Base-by-base conservation (phyloP, 1,284 basidiomycete species). In the Microstroma glucosiphilum region DNA sequence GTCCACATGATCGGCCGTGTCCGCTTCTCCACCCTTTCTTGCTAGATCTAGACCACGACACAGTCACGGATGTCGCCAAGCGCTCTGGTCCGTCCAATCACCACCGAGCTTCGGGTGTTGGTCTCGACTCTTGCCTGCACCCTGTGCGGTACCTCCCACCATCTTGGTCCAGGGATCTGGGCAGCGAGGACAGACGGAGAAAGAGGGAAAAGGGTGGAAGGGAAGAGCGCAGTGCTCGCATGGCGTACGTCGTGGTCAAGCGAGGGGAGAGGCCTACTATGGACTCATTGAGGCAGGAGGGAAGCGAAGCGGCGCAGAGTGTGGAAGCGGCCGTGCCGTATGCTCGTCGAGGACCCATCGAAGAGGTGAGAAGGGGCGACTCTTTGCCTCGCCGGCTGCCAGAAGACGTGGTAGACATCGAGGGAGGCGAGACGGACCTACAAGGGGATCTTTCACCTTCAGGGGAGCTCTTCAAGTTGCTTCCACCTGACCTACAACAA, bases 191-290 rank as follows among this genome's bases (percentile, higher is more conserved):
- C 30, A 25, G 56, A 15, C n/a, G 56, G 6, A 60, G 48, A 25
- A 49, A 62, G 57, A 60, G 43, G n/a, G 49, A 49, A 43, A 23
- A 23, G 37, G 59, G 42, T 6, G 8, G 21, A 40, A 80, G 85
- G 42, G 90, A 90, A 1, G 89, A 94, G 71, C 91, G 94, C 80
- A 88, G 92, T 69, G 85, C 87, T 42, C 86, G 86, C 37, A 96
- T 92, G 77, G 91, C 91, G 19, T 99, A 98, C 77, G 86, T 97
- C 46, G 88, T 93, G 30, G 84, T 99, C 59, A 86, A 87, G 40
- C 85, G 91, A 46, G 94, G 93, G 0, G 66, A 81, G 25, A 83
- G 93, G 59, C 92, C 83, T 0, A 58, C 64, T n/a, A 41, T 77
- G 12, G 55, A 65, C 1, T n/a, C 15, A 12, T 12, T 48, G 15